These are phyloP conservation scores for Phytopythium sindhum DNA, from an alignment of 352 stramenopile species.

Conservation along the genomic window DNA sequence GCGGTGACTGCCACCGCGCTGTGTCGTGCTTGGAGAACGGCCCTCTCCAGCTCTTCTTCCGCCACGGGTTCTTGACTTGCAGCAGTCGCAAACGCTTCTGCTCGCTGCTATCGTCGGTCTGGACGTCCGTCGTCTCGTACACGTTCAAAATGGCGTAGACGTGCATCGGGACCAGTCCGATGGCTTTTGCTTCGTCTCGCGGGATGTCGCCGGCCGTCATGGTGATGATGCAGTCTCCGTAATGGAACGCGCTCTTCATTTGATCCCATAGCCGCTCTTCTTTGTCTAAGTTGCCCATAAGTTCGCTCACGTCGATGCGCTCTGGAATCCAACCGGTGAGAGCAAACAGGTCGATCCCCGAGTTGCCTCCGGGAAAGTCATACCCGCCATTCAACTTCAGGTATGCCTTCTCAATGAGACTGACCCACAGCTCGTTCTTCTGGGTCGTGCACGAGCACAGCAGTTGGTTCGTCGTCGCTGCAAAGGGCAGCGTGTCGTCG, in stretches of 20 bases:
- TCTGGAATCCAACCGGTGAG: slow-evolving; percentile 98
- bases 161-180: slow-evolving; percentile 95
- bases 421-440: slow-evolving; percentile 90
- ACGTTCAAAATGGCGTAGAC: slow-evolving; percentile 96
- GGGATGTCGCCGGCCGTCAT: slow-evolving; percentile 90
- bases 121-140: slow-evolving; percentile 57
- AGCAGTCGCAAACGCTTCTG: slow-evolving; percentile 73
- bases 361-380: slow-evolving; percentile 97
- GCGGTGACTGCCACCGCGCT: slow-evolving; percentile 40
- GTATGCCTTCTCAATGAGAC: slow-evolving; percentile 98
- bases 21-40: slow-evolving; percentile 75
- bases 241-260: slow-evolving; percentile 91
- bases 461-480: slow-evolving; percentile 50
- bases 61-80: slow-evolving; percentile 97
- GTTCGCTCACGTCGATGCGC: slow-evolving; percentile 66
- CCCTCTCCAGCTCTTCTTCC: slow-evolving; percentile 82
- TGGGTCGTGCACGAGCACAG: slow-evolving; percentile 82
- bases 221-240: slow-evolving; percentile 97
- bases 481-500: slow-evolving; percentile 94
- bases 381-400: slow-evolving; percentile 98
- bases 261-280: slow-evolving; percentile 96
- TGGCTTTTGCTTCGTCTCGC: slow-evolving; percentile 57
- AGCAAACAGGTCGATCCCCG: slow-evolving; percentile 96
- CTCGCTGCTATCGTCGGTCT: slow-evolving; percentile 12
- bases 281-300: slow-evolving; percentile 85